A percentile compares a stretch with the other conserved stretches of the same genome.
These are phyloP conservation scores for Lyophyllum decastes DNA, from an alignment of 768 basidiomycete species.

Conservation along the genomic window DNA sequence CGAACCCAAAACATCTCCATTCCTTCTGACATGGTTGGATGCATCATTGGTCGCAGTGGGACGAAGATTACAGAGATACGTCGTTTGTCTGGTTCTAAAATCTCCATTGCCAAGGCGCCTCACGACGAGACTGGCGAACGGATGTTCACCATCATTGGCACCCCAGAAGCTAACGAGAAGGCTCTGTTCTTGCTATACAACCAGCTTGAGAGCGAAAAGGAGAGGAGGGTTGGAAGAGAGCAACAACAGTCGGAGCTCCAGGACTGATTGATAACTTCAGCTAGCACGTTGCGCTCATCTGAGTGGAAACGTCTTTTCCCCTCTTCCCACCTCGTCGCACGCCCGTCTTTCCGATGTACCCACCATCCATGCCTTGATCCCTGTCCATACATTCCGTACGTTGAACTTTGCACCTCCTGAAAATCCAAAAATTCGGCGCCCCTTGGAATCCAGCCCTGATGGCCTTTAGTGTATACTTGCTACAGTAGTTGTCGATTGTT, in stretches of 20 bases:
- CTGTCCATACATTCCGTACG: conserved; percentile 16
- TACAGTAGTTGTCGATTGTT: conserved; percentile 18
- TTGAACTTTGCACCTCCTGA: conserved; percentile 15
- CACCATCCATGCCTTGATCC: conserved; percentile 6
- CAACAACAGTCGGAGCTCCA: conserved; percentile 71
- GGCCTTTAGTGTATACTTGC: conserved; percentile 15
- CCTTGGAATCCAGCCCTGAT: conserved; percentile 11
- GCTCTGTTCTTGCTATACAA: conserved; percentile 97
- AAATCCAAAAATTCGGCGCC: conserved; percentile 11
- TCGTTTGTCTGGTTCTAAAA: conserved; percentile 95
- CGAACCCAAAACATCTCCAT: conserved; percentile 99
- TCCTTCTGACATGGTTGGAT: conserved; percentile 98
- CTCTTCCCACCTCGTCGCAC: background rate
- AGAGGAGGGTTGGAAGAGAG: conserved; percentile 86
- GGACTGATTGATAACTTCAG: conserved; percentile 32
- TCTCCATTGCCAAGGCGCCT: conserved; percentile 98
- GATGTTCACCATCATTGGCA: conserved; percentile 99
- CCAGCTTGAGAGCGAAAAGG: conserved; percentile 95
- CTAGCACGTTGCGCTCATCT: background rate
- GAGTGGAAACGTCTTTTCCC: background rate
- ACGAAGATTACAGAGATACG: conserved; percentile 99
- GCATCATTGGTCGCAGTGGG: conserved; percentile 94
- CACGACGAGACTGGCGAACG: conserved; percentile 99
- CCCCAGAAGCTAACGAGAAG: conserved; percentile 96
- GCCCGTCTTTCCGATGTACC: conserved; percentile 14